Conservation (phyloP, 257 asterid genomes). For the Pogostemon cablin region DNA sequence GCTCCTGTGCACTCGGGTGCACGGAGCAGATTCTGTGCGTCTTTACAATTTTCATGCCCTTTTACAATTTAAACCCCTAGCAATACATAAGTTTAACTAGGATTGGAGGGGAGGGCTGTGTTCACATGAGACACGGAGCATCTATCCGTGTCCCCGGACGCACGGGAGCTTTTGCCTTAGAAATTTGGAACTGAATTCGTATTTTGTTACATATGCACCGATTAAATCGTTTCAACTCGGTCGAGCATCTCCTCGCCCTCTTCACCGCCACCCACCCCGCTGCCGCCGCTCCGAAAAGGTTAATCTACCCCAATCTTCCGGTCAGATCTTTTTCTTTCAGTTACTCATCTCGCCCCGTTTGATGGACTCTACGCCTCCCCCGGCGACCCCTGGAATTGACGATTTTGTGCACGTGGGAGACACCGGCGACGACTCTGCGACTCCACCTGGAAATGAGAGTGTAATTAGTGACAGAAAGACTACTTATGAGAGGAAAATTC, state of each 20-base stretch:
- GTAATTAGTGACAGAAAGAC: conserved; percentile 15
- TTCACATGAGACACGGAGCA: too few species aligned
- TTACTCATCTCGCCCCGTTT: conserved; percentile 35
- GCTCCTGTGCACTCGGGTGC: too few species aligned
- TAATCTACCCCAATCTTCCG: conserved; percentile 26
- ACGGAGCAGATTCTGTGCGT: too few species aligned
- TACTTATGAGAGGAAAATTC: conserved; percentile 49
- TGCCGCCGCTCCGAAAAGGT: conserved; percentile 30
- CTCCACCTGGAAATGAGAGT: conserved; percentile 35
- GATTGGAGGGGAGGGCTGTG: too few species aligned
- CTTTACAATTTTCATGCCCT: too few species aligned
- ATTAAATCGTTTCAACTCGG: conserved; percentile 27
- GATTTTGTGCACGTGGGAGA: conserved; percentile 56
- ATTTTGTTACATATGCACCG: conserved; percentile 26
- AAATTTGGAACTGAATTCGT: background rate
- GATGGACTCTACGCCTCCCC: conserved; percentile 43
- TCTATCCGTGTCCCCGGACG: too few species aligned
- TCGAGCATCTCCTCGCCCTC: conserved; percentile 4
- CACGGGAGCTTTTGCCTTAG: too few species aligned
- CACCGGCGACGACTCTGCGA: conserved; percentile 27
- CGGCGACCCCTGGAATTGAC: conserved; percentile 41
- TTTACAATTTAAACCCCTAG: too few species aligned
- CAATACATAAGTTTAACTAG: too few species aligned
- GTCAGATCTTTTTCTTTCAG: conserved; percentile 24
- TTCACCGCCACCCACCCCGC: conserved; percentile 28